These are phyloP conservation scores for Cryptococcus sp. DNA, from an alignment of 1,284 basidiomycete species.

Conservation along the genomic window DNA sequence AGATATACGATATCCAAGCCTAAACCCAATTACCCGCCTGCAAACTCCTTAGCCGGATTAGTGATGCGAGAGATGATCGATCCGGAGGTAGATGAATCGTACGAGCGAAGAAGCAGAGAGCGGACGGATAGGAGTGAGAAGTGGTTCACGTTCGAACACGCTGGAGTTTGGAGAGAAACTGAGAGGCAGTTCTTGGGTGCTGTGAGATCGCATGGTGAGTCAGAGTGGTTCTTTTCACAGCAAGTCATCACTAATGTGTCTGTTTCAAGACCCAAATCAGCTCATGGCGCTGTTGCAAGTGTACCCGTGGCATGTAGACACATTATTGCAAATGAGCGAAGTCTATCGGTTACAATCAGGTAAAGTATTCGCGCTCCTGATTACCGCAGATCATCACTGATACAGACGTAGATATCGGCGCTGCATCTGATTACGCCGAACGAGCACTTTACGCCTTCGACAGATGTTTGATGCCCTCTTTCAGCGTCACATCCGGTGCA, in stretches of 20 bases:
- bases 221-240: not conserved
- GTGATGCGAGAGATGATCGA: constrained; percentile 63
- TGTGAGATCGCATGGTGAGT: constrained; percentile 74
- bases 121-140: constrained; percentile 60
- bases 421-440: constrained; percentile 80
- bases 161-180: constrained; percentile 74
- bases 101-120: constrained; percentile 56
- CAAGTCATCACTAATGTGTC: constrained; percentile 6
- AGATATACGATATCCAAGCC: constrained; percentile 47
- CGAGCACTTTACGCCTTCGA: constrained; percentile 87
- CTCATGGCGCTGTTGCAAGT: constrained; percentile 57
- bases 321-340: constrained; percentile 76
- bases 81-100: constrained; percentile 61
- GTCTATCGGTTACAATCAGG: constrained; percentile 81
- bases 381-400: not conserved
- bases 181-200: constrained; percentile 77
- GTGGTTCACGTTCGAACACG: constrained; percentile 86
- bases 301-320: constrained; percentile 81
- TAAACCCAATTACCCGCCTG: constrained; percentile 55
- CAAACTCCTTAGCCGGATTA: constrained; percentile 60
- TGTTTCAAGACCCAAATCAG: constrained; percentile 54
- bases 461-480: constrained; percentile 76
- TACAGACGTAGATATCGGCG: constrained; percentile 66
- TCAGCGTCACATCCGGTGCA: constrained; percentile 74
- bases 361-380: constrained; percentile 46